Evolutionary conservation across 495 filamentous ascomycete species (phyloP).

Genomic region (Podospora fimiseda): DNA sequence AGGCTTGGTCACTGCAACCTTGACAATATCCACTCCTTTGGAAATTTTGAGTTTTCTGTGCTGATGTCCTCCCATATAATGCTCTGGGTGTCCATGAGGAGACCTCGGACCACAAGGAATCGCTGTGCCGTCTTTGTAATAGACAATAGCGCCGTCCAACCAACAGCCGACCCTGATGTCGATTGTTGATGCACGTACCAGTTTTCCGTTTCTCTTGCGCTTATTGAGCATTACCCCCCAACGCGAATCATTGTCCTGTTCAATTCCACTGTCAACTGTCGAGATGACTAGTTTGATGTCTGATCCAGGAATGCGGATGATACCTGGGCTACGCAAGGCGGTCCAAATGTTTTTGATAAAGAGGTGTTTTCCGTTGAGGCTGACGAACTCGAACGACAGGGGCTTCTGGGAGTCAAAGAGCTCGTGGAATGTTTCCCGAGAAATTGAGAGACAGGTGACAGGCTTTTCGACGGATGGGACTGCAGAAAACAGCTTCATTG

Average conservation of each 20-base stretch:
- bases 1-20: background rate
- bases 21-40: background rate
- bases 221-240: constrained; percentile 4
- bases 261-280: background rate
- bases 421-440: background rate
- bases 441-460: background rate
- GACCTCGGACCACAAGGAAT: background rate
- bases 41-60: background rate
- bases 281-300: background rate
- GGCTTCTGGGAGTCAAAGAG: background rate
- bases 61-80: constrained; percentile 4
- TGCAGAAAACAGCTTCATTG: too few relatives aligned
- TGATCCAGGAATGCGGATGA: background rate
- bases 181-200: background rate
- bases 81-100: background rate
- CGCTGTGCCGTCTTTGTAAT: constrained; percentile 4
- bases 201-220: background rate
- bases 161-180: background rate
- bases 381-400: background rate
- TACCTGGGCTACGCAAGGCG: background rate
- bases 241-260: background rate
- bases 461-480: background rate
- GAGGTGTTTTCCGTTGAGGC: background rate
- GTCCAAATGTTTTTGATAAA: background rate
- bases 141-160: constrained; percentile 3